A percentile compares a stretch with the other conserved stretches of the same genome.
phyloP scores from a whole-genome alignment of 352 stramenopile species.

The Pythium scleroteichum region DNA sequence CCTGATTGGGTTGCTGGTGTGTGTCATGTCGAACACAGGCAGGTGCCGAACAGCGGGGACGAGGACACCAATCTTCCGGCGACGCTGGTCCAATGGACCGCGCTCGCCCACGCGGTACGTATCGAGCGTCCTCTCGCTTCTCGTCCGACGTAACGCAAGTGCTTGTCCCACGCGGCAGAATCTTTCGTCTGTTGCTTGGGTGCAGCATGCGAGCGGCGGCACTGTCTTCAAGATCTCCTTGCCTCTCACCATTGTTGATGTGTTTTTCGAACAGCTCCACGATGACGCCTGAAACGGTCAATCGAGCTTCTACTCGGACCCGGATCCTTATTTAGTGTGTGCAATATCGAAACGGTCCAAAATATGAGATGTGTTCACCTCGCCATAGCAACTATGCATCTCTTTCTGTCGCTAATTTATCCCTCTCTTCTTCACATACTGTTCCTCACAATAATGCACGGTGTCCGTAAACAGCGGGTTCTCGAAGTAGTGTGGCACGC shows the following conservation, averaged over 20 bases:
- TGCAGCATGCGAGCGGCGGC: too few species aligned
- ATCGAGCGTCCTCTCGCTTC: background rate
- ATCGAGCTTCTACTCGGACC: slow-evolving; percentile 1
- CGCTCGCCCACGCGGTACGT: slow-evolving; percentile 63
- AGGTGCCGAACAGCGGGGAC: slow-evolving; percentile 56
- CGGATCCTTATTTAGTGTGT: slow-evolving; percentile 19
- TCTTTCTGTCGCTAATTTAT: too few species aligned
- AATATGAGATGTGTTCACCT: slow-evolving; percentile 23
- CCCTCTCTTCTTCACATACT: too few species aligned
- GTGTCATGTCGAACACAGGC: slow-evolving; percentile 30
- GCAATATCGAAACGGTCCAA: slow-evolving; percentile 12
- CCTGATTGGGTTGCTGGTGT: too few species aligned
- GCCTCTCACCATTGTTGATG: background rate
- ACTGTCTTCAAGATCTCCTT: background rate
- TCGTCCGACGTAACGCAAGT: slow-evolving; percentile 9
- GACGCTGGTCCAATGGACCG: slow-evolving; percentile 55
- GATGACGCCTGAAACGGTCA: slow-evolving; percentile 8
- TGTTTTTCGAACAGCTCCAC: slow-evolving; percentile 23
- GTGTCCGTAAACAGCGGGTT: background rate
- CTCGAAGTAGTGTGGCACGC: slow-evolving; percentile 4
- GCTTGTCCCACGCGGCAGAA: slow-evolving; percentile 12
- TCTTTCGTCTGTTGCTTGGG: background rate
- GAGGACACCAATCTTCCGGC: slow-evolving; percentile 49
- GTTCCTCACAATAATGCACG: background rate
- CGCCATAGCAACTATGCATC: background rate